Evolutionary conservation across 2,329 filamentous ascomycete genomes (phyloP).

Genomic region (Furcasterigmium furcatum): DNA sequence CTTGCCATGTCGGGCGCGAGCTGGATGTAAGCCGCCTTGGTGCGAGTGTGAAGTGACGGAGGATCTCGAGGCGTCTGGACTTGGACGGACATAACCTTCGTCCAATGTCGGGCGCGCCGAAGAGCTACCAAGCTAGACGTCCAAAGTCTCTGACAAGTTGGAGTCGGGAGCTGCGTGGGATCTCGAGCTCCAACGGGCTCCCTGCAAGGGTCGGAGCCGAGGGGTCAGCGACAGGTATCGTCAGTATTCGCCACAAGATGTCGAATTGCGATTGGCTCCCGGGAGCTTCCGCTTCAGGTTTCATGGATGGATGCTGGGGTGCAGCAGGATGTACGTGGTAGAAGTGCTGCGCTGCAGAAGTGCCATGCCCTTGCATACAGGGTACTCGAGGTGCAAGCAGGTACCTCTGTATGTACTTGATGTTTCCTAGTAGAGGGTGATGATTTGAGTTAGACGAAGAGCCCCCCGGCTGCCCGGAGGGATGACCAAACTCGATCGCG

Average conservation of each 20-base stretch:
- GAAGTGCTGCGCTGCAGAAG: too few relatives aligned
- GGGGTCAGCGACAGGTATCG: not conserved
- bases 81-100: not conserved
- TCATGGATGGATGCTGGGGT: not conserved
- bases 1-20: too few relatives aligned
- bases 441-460: not conserved
- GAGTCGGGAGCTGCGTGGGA: too few relatives aligned
- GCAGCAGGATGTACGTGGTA: too few relatives aligned
- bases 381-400: too few relatives aligned
- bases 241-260: not conserved
- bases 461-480: not conserved
- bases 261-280: not conserved
- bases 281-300: not conserved
- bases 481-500: not conserved
- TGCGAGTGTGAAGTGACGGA: too few relatives aligned
- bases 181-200: not conserved
- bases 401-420: too few relatives aligned
- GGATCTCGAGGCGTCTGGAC: too few relatives aligned
- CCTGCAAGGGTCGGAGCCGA: not conserved
- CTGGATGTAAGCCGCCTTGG: too few relatives aligned
- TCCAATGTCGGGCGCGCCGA: not conserved
- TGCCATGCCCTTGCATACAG: too few relatives aligned
- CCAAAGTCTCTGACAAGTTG: too few relatives aligned
- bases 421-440: too few relatives aligned
- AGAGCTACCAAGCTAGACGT: not conserved